Percentiles rank a stretch among this genome's conserved stretches.
phyloP scores from a whole-genome alignment of 805 yeast species.

The Ogataea wickerhamii region DNA sequence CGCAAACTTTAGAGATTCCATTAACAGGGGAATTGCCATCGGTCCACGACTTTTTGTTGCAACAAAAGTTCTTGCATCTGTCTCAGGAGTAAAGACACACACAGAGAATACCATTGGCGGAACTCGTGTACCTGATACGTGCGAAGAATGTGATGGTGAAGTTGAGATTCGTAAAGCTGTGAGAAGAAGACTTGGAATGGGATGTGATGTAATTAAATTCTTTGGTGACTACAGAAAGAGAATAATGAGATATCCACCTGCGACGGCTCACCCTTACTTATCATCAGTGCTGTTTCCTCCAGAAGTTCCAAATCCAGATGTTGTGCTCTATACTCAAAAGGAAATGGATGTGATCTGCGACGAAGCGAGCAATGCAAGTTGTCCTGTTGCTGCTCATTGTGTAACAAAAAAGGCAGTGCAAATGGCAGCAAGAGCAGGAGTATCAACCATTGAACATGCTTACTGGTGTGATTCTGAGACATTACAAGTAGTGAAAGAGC shows the following conservation, averaged over 20 bases:
- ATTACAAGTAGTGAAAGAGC: slow-evolving; percentile 15
- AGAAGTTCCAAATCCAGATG: slow-evolving; percentile 26
- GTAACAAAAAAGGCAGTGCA: slow-evolving; percentile 24
- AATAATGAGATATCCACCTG: slow-evolving; percentile 29
- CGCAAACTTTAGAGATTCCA: slow-evolving; percentile 27
- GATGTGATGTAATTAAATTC: slow-evolving; percentile 28
- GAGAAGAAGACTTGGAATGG: slow-evolving; percentile 25
- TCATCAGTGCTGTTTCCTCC: slow-evolving; percentile 28
- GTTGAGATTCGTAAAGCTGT: slow-evolving; percentile 26
- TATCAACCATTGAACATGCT: slow-evolving; percentile 25
- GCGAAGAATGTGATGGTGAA: slow-evolving; percentile 29
- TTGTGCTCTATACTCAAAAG: slow-evolving; percentile 25
- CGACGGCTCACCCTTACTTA: slow-evolving; percentile 26
- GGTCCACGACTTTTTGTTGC: slow-evolving; percentile 30
- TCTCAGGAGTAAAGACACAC: slow-evolving; percentile 22
- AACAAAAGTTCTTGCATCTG: slow-evolving; percentile 24
- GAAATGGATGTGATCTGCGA: slow-evolving; percentile 27
- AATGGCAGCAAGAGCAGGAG: slow-evolving; percentile 30
- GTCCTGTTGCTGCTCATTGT: slow-evolving; percentile 30
- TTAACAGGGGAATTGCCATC: slow-evolving; percentile 24
- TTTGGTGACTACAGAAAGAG: slow-evolving; percentile 28
- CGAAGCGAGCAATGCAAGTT: slow-evolving; percentile 24
- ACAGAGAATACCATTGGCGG: slow-evolving; percentile 27
- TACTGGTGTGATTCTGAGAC: slow-evolving; percentile 25
- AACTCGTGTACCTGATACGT: slow-evolving; percentile 19